Conservation (phyloP, 163 green algal genomes). For the Scenedesmus sp. region DNA sequence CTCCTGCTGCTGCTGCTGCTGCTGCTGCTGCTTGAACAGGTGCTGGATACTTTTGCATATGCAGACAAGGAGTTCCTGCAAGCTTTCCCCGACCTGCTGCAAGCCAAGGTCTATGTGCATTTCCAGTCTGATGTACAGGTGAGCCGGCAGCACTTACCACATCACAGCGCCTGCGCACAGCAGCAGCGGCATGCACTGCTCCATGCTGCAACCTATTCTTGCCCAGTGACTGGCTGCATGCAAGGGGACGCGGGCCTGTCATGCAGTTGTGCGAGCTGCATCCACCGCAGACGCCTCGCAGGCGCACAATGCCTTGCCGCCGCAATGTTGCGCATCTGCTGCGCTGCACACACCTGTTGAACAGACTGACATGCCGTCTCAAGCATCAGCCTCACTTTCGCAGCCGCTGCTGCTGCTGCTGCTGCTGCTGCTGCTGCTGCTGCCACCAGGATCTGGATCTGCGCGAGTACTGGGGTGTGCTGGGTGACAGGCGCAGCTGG, state of each 20-base stretch:
- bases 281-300: no score
- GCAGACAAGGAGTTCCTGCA: conserved; percentile 81
- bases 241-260: no score
- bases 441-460: conserved; percentile 69
- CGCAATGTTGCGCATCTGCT: no score
- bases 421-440: not conserved
- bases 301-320: no score
- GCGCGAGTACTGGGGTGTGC: conserved; percentile 76
- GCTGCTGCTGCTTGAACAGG: conserved; percentile 58
- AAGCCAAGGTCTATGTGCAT: conserved; percentile 89
- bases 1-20: not conserved
- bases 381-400: not conserved
- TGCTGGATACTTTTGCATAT: conserved; percentile 88
- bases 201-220: no score
- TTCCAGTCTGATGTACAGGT: conserved; percentile 76
- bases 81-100: conserved; percentile 63
- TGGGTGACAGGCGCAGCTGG: conserved; percentile 75
- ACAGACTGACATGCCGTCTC: no score
- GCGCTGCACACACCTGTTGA: no score
- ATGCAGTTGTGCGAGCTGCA: not conserved
- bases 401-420: not conserved
- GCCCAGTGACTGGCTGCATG: no score
- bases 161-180: not conserved
- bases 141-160: not conserved
- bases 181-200: not conserved